Evolutionary conservation across 768 basidiomycete genomes (phyloP), one percentile per base, ranked within the genome.

Genomic region (Mycena crocata): DNA sequence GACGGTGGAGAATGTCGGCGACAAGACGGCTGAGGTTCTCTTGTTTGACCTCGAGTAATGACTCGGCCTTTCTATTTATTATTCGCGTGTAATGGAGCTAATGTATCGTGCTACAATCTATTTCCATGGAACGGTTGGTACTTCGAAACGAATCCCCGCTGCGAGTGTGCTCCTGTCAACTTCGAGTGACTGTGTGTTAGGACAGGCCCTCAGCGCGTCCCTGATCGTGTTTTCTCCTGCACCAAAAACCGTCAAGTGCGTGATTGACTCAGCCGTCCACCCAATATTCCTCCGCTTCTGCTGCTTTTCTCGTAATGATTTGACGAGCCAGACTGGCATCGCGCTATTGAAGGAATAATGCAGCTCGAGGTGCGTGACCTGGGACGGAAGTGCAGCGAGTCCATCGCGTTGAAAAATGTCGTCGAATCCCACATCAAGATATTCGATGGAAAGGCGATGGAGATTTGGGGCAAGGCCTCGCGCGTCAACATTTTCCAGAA

Each of bases 21-120:
- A 88, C 57, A 79, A 76, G 32, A 83, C 83, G 17, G 92, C 90
- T 0, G 95, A 97, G 79, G 83, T 95, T n/a, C 75, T 96, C 57
- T 75, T 96, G 21, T 97, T 96, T 71, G 94, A 96, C 77, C 77
- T 94, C 72, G 89, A 90, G 67, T 87, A 65, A 57, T 54, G 21
- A 9, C 21, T 51, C 8, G 17, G 12, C 35, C 31, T 35, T 34
- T 32, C 21, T 49, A 49, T 49, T 48, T 28, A 48, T 13, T 13
- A 42, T 6, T 21, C 35, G 17, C 17, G 17, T 37, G 35, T 37
- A 37, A n/a, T n/a, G 3, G 42, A 44, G n/a, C 35, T 37, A 8
- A 37, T 37, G 35, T 37, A 37, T 37, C 35, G 35, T 9, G 8
- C 8, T 37, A 37, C 35, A 37, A 37, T 37, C 23, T 45, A n/a